Conservation (phyloP, 2,329 filamentous ascomycete genomes). For the Cladosporium sp. region DNA sequence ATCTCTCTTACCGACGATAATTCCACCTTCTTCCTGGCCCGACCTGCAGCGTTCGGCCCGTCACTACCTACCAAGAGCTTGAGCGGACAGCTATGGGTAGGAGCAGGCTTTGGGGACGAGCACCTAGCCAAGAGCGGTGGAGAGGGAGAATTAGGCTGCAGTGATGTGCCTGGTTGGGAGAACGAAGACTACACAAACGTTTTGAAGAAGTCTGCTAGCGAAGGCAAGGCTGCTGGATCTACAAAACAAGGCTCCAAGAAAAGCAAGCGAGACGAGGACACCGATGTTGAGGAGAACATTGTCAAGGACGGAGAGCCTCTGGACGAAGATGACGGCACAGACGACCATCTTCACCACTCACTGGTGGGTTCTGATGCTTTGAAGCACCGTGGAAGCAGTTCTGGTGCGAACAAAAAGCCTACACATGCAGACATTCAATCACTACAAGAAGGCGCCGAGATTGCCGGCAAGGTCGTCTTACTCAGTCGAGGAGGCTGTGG, state of each 20-base stretch:
- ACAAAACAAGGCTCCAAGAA: conserved; percentile 25
- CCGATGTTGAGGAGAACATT: conserved; percentile 15
- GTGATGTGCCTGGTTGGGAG: conserved; percentile 87
- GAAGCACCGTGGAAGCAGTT: conserved; percentile 37
- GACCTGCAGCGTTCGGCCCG: conserved; percentile 91
- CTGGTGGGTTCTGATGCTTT: conserved; percentile 46
- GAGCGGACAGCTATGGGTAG: conserved; percentile 90
- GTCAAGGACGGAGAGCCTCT: conserved; percentile 18
- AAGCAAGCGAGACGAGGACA: conserved; percentile 24
- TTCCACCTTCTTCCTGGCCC: conserved; percentile 91
- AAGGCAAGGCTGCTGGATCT: conserved; percentile 18
- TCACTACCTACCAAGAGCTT: conserved; percentile 72
- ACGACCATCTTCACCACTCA: conserved; percentile 74
- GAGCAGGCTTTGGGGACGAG: conserved; percentile 86
- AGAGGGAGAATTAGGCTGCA: conserved; percentile 89
- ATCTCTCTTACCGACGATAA: conserved; percentile 98
- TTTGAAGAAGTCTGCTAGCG: conserved; percentile 24
- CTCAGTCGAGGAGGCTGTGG: conserved; percentile 92
- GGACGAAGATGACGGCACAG: conserved; percentile 70
- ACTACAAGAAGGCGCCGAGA: conserved; percentile 87
- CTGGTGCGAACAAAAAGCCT: conserved; percentile 38
- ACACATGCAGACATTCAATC: conserved; percentile 86
- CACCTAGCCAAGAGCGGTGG: conserved; percentile 54
- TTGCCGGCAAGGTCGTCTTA: conserved; percentile 87
- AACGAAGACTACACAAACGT: conserved; percentile 48